Evolutionary conservation across 2,329 filamentous ascomycete species (phyloP).

Genomic region (Akanthomyces uredinophilus): DNA sequence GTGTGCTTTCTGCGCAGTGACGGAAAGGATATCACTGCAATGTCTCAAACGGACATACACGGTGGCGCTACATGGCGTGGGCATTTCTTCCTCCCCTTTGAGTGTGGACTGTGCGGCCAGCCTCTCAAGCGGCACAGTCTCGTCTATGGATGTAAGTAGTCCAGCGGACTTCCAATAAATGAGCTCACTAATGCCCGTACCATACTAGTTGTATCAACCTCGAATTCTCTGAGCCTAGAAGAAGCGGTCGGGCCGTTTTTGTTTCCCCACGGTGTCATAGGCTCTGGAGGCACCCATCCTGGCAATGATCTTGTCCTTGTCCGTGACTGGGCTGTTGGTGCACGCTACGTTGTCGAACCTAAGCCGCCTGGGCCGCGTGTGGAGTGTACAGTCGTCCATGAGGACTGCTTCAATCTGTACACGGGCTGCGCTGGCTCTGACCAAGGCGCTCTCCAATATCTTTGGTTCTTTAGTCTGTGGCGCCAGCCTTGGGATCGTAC

Average conservation of each 20-base stretch:
- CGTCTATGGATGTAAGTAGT: background rate
- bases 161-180: background rate
- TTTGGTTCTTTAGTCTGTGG: background rate
- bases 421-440: background rate
- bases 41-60: slow-evolving; percentile 42
- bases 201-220: background rate
- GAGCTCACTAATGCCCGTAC: background rate
- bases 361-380: background rate
- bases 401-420: background rate
- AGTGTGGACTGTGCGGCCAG: background rate
- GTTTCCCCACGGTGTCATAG: background rate
- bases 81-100: background rate
- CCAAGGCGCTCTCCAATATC: background rate
- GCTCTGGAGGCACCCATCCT: background rate
- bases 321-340: background rate
- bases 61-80: slow-evolving; percentile 36
- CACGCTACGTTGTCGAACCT: background rate
- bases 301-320: background rate
- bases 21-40: background rate
- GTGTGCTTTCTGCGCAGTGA: background rate
- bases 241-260: background rate
- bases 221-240: background rate
- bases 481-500: slow-evolving; percentile 3
- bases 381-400: background rate
- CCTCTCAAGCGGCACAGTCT: background rate